Conservation (phyloP, 75 land plant genomes). For the Pinus tabuliformis region DNA sequence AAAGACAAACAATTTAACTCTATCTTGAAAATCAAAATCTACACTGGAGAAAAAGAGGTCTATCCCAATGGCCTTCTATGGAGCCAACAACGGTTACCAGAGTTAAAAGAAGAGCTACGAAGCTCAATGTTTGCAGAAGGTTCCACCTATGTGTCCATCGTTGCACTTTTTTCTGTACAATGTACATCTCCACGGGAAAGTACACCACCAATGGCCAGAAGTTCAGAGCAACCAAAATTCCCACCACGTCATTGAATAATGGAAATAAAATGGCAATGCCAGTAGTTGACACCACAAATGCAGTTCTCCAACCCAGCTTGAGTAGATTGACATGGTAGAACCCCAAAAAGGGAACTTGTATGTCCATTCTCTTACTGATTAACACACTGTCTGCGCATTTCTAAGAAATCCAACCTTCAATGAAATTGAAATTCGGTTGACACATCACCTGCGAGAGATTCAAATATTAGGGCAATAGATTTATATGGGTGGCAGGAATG, state of each 20-base stretch:
- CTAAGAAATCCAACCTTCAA: conserved; percentile 14
- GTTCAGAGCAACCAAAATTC: conserved; percentile 33
- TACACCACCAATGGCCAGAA: conserved; percentile 52
- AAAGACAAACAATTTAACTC: too few relatives aligned
- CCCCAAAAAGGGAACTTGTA: conserved; percentile 17
- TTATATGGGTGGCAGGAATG: not conserved
- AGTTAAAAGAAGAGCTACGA: conserved; percentile 22
- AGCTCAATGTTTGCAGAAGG: conserved; percentile 14
- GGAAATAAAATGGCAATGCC: conserved; percentile 34
- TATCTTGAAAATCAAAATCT: too few relatives aligned
- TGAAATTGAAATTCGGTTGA: conserved; percentile 32
- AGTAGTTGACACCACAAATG: conserved; percentile 41
- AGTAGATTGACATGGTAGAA: conserved; percentile 18
- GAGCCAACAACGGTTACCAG: conserved; percentile 19
- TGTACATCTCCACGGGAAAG: conserved; percentile 45
- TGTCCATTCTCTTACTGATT: conserved; percentile 3
- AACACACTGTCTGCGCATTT: conserved; percentile 19
- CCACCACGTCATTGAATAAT: conserved; percentile 36
- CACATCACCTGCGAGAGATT: conserved; percentile 22
- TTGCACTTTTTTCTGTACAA: conserved; percentile 14
- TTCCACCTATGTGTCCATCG: conserved; percentile 27
- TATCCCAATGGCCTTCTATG: conserved; percentile 16
- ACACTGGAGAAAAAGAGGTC: too few relatives aligned
- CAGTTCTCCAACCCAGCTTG: conserved; percentile 32
- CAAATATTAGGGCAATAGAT: not conserved